Evolutionary conservation across 345 rosid genomes (phyloP), one percentile per base, ranked within the genome.

Genomic region (Sisymbrium irio): DNA sequence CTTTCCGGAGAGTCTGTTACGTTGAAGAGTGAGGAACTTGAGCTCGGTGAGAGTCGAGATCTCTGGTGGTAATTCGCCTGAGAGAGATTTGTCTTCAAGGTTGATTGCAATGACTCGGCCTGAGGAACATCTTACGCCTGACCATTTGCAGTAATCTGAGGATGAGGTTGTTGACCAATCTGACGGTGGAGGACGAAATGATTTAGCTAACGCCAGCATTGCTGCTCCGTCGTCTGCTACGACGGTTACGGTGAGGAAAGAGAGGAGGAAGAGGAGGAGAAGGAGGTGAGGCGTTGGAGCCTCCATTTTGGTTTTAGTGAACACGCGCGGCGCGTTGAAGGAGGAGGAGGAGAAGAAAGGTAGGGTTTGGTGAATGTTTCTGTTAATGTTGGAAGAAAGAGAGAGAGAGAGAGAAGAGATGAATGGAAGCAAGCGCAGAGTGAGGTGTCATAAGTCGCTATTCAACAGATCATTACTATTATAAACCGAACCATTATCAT

Each of bases 1-100:
- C 18, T 78, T 17, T 2, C 98, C 97, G 5, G 79, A 14, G 59
- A 93, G 83, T 0, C 63, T 44, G 70, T 93, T 93, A 12, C 25
- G 42, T 67, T 87, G 92, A 19, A 91, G 20, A 51, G 82, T 40
- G 22, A 91, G 58, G 10, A 66, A 36, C 4, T 65, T 72, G 33
- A 93, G 96, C 60, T 82, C 55, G 1, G 92, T 69, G 11, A 93
- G 88, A 25, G 88, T 44, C 36, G 87, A 78, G 66, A 93, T 78
- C 46, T 82, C 88, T 0, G 86, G 32, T 0, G 97, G 74, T 3
- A 91, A 60, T 13, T 36, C 58, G 30, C 97, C 96, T 7, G 84
- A 9, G 47, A 89, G 80, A 37, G 80, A 51, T 32, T 41, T 14
- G 17, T 60, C 42, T 12, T 78, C 25, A 54, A 91, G 83, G 71